Percentiles rank a stretch among this genome's conserved stretches.
Evolutionary conservation across 352 stramenopile species (phyloP).

Genomic region (Phytophthora lateralis): DNA sequence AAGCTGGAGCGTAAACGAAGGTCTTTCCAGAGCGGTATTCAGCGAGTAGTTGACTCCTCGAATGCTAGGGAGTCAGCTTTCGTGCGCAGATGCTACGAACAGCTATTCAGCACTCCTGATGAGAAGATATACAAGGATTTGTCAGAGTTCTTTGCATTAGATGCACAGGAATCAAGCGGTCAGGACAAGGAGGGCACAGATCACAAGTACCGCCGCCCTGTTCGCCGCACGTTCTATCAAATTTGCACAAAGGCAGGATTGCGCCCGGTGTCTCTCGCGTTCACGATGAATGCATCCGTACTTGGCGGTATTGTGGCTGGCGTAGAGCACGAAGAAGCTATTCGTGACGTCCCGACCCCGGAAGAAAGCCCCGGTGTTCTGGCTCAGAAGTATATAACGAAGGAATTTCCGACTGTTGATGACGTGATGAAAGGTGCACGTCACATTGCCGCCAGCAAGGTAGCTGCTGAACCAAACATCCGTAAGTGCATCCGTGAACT

Average conservation of each 20-base stretch:
- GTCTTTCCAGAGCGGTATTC: constrained; percentile 74
- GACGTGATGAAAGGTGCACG: constrained; percentile 89
- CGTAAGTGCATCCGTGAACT: constrained; percentile 86
- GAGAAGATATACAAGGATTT: constrained; percentile 89
- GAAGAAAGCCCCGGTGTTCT: constrained; percentile 73
- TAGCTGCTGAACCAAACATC: constrained; percentile 85
- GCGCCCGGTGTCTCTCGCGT: constrained; percentile 67
- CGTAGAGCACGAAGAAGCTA: constrained; percentile 68
- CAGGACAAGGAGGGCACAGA: constrained; percentile 58
- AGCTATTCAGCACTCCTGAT: constrained; percentile 68
- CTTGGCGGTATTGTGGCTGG: constrained; percentile 78
- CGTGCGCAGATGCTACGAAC: constrained; percentile 84
- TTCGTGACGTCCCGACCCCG: constrained; percentile 75
- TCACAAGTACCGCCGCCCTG: constrained; percentile 75
- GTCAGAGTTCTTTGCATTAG: constrained; percentile 84
- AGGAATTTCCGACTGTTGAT: constrained; percentile 84
- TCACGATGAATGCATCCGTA: constrained; percentile 88
- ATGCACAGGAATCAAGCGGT: constrained; percentile 59
- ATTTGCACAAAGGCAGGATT: constrained; percentile 88
- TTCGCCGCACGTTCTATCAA: constrained; percentile 88
- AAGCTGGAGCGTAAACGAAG: constrained; percentile 85
- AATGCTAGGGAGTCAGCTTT: constrained; percentile 79
- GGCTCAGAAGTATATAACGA: constrained; percentile 79
- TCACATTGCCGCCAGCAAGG: constrained; percentile 87
- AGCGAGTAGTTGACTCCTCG: constrained; percentile 69